Conservation (phyloP, 2,329 filamentous ascomycete species). For the Fusarium agapanthi region DNA sequence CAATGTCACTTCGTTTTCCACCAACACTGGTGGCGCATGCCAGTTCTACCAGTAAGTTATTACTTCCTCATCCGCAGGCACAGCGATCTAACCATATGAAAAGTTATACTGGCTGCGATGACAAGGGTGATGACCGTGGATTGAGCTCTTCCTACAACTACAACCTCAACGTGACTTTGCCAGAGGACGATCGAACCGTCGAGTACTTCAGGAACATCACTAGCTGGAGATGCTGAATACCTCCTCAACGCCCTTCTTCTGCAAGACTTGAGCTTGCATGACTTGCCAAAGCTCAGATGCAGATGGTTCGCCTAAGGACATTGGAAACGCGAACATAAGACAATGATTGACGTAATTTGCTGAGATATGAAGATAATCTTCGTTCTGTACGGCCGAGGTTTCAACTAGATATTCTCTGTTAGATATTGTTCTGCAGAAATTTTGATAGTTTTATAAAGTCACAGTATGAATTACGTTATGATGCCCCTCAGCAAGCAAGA, state of each 20-base stretch:
- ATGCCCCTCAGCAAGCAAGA: too few species aligned
- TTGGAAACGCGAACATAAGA: background rate
- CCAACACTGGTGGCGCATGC: background rate
- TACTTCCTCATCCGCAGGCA: background rate
- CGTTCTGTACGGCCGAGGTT: background rate
- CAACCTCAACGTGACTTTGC: background rate
- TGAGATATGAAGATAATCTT: background rate
- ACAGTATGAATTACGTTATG: too few species aligned
- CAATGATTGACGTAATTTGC: background rate
- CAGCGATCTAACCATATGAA: background rate
- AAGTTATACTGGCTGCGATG: background rate
- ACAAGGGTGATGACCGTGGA: accelerated
- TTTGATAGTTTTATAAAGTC: too few species aligned
- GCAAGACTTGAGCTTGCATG: background rate
- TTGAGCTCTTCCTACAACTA: background rate
- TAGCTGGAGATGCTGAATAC: background rate
- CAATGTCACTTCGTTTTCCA: background rate
- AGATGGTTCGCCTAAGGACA: too few species aligned
- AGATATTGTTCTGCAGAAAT: too few species aligned
- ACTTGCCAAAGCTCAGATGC: too few species aligned
- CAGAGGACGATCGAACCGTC: background rate
- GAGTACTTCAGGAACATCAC: background rate
- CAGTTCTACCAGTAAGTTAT: slow-evolving; percentile 1
- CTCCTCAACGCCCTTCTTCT: background rate
- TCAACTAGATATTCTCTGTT: too few species aligned